Conservation (phyloP, 805 yeast species). For the Candida krabiensis region DNA sequence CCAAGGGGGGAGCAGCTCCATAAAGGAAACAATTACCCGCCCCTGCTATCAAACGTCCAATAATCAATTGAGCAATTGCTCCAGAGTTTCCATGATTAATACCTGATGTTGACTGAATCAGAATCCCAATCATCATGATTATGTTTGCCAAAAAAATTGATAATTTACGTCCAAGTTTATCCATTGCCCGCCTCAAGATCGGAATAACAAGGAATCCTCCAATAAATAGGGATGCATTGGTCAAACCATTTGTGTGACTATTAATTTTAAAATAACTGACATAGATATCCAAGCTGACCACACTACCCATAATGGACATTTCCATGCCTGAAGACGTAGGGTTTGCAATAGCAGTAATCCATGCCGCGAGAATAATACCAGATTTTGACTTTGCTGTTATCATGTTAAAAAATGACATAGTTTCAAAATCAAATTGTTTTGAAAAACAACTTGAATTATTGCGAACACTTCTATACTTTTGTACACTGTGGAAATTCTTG, state of each 20-base stretch:
- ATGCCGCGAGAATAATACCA: conserved; percentile 4
- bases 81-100: conserved; percentile 27
- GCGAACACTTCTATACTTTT: too few relatives aligned
- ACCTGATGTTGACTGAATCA: conserved; percentile 42
- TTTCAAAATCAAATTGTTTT: background rate
- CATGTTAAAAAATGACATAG: conserved; percentile 2
- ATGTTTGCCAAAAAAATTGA: conserved; percentile 49
- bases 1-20: conserved; percentile 44
- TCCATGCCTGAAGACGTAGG: conserved; percentile 16
- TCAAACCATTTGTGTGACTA: conserved; percentile 6
- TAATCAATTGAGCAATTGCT: conserved; percentile 34
- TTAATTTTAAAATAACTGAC: conserved; percentile 12
- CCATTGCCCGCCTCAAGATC: conserved; percentile 4
- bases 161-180: conserved; percentile 54
- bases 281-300: conserved; percentile 7
- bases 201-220: conserved; percentile 11
- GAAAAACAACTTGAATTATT: background rate
- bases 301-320: conserved; percentile 8
- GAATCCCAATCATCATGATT: conserved; percentile 53
- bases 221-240: conserved; percentile 11
- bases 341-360: conserved; percentile 9
- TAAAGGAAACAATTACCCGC: conserved; percentile 41
- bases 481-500: too few relatives aligned
- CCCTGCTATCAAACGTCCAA: conserved; percentile 46
- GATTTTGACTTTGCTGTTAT: conserved; percentile 3